phyloP scores from a whole-genome alignment of 106 monocot genomes.

The Dactylorhiza incarnata region DNA sequence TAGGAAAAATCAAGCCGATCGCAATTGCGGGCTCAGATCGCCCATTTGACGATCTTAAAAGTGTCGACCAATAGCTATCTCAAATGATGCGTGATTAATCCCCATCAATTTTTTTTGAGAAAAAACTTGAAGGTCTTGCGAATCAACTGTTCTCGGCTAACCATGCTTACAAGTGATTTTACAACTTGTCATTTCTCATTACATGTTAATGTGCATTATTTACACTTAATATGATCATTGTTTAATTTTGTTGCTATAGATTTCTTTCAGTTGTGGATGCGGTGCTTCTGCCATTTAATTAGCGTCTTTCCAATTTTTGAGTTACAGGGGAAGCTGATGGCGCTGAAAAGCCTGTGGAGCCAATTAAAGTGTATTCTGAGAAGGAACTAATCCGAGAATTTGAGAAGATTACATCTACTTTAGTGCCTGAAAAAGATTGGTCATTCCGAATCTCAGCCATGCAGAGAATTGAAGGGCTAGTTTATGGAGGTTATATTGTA shows the following conservation, averaged over 20 bases:
- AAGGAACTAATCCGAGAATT: constrained; percentile 85
- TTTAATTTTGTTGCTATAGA: neutral
- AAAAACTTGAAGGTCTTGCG: neutral
- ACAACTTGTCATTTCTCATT: neutral
- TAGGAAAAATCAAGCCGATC: too few species aligned
- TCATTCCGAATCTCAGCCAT: constrained; percentile 85
- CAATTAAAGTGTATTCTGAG: constrained; percentile 93
- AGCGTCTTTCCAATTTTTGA: neutral
- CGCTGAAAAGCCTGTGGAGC: constrained; percentile 81
- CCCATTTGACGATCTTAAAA: too few species aligned
- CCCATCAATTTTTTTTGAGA: neutral
- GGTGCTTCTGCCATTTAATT: neutral
- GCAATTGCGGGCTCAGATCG: too few species aligned
- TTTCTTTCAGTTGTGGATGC: neutral
- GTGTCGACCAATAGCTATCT: too few species aligned
- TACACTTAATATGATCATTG: too few species aligned
- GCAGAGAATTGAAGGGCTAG: constrained; percentile 95
- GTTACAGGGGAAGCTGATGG: constrained; percentile 68
- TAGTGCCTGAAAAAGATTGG: constrained; percentile 99
- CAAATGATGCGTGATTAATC: too few species aligned
- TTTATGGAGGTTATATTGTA: constrained; percentile 68
- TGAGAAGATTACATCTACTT: constrained; percentile 83
- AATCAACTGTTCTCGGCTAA: neutral
- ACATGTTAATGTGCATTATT: too few species aligned
- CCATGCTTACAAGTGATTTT: neutral